A percentile compares a stretch with the other conserved stretches of the same genome.
phyloP scores from a whole-genome alignment of 108 stramenopile genomes.

The Nannochloropsis granulata region DNA sequence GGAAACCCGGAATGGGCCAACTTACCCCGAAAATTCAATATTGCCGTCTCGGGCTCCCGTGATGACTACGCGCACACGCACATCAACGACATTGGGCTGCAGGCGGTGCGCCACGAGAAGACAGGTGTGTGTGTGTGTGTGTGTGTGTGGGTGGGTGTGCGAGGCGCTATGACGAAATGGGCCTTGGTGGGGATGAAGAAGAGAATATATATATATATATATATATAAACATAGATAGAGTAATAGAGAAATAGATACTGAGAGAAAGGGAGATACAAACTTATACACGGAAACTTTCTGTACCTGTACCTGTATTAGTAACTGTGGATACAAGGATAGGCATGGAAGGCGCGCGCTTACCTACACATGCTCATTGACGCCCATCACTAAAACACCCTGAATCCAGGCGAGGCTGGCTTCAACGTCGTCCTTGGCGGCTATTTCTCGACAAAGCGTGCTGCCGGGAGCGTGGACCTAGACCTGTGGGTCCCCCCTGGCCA shows the following conservation, averaged over 20 bases:
- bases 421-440: constrained; percentile 84
- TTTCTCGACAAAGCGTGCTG: constrained; percentile 76
- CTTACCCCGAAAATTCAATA: constrained; percentile 82
- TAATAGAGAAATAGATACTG: no score
- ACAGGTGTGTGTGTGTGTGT: constrained; percentile 39
- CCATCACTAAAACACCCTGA: not conserved
- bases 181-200: no score
- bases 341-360: not conserved
- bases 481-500: constrained; percentile 73
- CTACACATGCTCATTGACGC: no score
- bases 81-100: constrained; percentile 82
- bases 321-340: no score
- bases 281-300: no score
- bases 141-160: constrained; percentile 6
- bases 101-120: constrained; percentile 48
- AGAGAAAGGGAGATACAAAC: no score
- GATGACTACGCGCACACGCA: constrained; percentile 84
- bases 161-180: not conserved
- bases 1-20: constrained; percentile 72
- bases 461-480: constrained; percentile 49
- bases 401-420: constrained; percentile 52
- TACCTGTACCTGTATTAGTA: no score
- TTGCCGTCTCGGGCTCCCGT: constrained; percentile 68
- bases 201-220: no score
- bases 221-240: no score